Conservation (phyloP, 2,329 filamentous ascomycete genomes). For the Colletotrichum filicis region DNA sequence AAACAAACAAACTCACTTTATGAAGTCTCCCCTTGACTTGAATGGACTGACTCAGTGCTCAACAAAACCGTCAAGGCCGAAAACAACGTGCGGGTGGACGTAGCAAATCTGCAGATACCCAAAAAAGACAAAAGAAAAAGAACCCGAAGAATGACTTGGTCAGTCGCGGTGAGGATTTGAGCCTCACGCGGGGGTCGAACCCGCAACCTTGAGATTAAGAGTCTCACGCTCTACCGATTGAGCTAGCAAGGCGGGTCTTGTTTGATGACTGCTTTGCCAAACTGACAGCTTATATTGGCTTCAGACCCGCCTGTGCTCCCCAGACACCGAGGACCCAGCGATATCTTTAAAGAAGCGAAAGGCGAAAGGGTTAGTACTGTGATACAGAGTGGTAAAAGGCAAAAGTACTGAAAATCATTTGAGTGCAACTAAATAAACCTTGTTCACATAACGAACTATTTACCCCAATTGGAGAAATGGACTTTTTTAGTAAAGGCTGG, state of each 20-base stretch:
- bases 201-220: conserved; percentile 57
- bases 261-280: background rate
- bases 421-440: too few relatives aligned
- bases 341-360: background rate
- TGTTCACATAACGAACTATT: too few relatives aligned
- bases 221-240: conserved; percentile 57
- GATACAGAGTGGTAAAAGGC: too few relatives aligned
- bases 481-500: too few relatives aligned
- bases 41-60: too few relatives aligned
- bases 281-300: accelerated
- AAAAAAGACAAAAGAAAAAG: background rate
- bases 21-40: background rate
- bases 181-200: conserved; percentile 40
- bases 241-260: conserved; percentile 33
- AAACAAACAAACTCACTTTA: background rate
- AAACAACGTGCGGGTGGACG: too few relatives aligned
- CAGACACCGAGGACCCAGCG: background rate
- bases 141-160: background rate
- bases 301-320: background rate
- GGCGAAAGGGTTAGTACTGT: background rate
- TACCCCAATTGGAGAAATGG: too few relatives aligned
- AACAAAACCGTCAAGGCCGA: too few relatives aligned
- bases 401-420: too few relatives aligned
- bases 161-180: conserved; percentile 31
- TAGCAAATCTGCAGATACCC: background rate